Evolutionary conservation across 2,329 filamentous ascomycete species (phyloP).

Genomic region (Talaromyces sp.): DNA sequence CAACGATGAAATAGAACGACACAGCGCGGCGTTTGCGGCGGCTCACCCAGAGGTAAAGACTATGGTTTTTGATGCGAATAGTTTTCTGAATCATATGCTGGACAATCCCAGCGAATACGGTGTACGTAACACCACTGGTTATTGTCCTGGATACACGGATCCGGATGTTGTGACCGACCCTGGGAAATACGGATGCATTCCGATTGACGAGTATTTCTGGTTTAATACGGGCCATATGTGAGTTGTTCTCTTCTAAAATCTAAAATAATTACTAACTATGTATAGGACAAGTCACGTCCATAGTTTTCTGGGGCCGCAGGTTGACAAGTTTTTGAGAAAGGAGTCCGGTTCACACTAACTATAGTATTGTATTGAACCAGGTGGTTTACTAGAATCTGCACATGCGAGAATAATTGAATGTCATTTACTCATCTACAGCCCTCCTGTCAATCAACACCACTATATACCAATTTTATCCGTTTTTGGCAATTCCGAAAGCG

Average conservation of each 20-base stretch:
- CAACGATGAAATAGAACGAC: conserved; percentile 33
- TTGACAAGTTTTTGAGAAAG: not conserved
- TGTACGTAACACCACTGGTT: conserved; percentile 43
- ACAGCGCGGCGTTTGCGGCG: conserved; percentile 30
- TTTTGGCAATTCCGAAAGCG: not conserved
- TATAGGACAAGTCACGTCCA: not conserved
- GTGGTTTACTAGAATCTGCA: too few species aligned
- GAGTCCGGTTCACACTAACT: not conserved
- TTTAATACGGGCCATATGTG: conserved; percentile 44
- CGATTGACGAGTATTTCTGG: conserved; percentile 44
- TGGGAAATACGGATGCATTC: conserved; percentile 41
- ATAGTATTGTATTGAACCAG: not conserved
- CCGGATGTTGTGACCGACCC: conserved; percentile 42
- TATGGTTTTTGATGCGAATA: conserved; percentile 43
- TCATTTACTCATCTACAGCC: not conserved
- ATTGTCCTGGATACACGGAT: conserved; percentile 43
- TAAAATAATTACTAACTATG: not conserved
- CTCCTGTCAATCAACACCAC: too few species aligned
- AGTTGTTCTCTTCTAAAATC: not conserved
- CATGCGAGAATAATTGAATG: too few species aligned
- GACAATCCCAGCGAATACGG: conserved; percentile 38
- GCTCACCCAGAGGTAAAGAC: conserved; percentile 30
- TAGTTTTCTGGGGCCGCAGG: not conserved
- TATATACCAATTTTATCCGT: not conserved
- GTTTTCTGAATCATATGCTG: conserved; percentile 37